Conservation (phyloP, 1,284 basidiomycete species). For the Inonotus obliquus region DNA sequence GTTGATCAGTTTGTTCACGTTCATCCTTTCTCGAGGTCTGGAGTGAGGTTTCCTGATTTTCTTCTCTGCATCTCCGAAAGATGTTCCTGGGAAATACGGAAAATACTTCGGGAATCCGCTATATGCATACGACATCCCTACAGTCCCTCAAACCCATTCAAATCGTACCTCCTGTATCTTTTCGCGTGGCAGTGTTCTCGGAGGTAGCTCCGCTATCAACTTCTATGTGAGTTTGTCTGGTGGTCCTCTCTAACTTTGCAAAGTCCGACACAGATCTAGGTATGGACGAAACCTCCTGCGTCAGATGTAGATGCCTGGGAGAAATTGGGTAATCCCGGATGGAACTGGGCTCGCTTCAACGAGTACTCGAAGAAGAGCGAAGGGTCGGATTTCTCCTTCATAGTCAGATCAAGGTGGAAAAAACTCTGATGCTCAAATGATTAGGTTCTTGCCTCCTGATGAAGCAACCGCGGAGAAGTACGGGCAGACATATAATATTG, state of each 20-base stretch:
- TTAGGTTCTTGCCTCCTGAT: constrained; percentile 12
- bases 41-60: not conserved
- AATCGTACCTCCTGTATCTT: constrained; percentile 18
- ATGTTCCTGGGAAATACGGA: constrained; percentile 19
- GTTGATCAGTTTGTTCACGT: constrained; percentile 22
- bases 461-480: constrained; percentile 1
- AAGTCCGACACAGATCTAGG: not conserved
- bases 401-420: not conserved
- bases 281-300: constrained; percentile 25
- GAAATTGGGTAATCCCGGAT: constrained; percentile 27
- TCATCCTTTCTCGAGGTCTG: not conserved
- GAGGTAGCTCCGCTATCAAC: constrained; percentile 26
- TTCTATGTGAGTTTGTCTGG: constrained; percentile 1
- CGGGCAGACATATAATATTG: constrained; percentile 8
- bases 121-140: constrained; percentile 31
- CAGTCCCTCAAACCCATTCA: constrained; percentile 24
- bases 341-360: constrained; percentile 25
- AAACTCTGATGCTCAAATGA: not conserved
- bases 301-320: constrained; percentile 26
- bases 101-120: constrained; percentile 23
- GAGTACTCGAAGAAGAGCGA: constrained; percentile 25
- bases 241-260: not conserved
- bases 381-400: constrained; percentile 11
- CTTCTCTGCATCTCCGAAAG: constrained; percentile 11
- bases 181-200: constrained; percentile 28